Base-by-base conservation (phyloP, 1,284 basidiomycete species). In the Golubevia pallescens region DNA sequence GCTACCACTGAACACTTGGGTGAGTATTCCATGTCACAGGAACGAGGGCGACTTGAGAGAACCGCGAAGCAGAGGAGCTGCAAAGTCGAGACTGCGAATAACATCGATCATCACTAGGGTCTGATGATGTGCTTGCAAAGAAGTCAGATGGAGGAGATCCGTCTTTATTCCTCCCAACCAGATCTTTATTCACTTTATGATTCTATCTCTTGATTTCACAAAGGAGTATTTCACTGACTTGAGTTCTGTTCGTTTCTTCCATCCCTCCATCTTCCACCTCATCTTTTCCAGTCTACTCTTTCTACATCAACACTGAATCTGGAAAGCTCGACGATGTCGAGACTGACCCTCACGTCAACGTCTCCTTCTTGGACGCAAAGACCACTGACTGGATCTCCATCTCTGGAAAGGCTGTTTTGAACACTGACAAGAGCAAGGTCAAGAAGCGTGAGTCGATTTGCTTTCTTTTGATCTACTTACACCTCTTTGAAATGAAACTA, bases 371-470 rank as follows among this genome's bases (percentile, higher is more conserved):
- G 76, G 91, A 94, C 77, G 88, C 89, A 32, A 87, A 88, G 32
- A 89, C 90, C 7, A 94, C 93, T 5, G 90, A 90, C 76, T 97
- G 94, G 94, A 93, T 91, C 0, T 93, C 92, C 80, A 92, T 92
- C 74, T 89, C 91, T 20, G 94, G 94, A 61, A 90, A 87, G 62
- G 94, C 93, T 14, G 60, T 55, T 2, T 63, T 77, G 61, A 80
- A 75, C 69, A 42, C 55, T 55, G 79, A 78, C 67, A 42, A 28
- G 21, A n/a, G 21, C 54, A 74, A 74, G 67, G 70, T 78, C 69
- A 80, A 79, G 74, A 75, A 77, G 69, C 75, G 79, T 66, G 78
- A 73, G 75, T 65, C n/a, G n/a, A n/a, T n/a, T n/a, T n/a, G n/a
- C n/a, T 16, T 53, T 16, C 51, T 19, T 32, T 52, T 38, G 6